phyloP scores from a whole-genome alignment of 768 basidiomycete species.

The Rhizopogon roseolus region DNA sequence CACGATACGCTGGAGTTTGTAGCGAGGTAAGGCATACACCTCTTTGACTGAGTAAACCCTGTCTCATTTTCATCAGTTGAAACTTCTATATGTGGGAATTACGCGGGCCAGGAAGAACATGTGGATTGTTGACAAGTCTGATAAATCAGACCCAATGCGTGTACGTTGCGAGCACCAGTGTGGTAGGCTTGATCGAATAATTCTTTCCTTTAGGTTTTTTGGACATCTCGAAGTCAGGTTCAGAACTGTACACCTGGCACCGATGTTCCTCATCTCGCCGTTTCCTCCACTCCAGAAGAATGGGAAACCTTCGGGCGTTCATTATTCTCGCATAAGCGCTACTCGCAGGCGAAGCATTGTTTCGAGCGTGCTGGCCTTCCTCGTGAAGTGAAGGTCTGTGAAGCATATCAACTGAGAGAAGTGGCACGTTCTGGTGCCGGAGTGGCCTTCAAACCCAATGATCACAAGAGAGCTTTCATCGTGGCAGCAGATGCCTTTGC shows the following conservation, averaged over 20 bases:
- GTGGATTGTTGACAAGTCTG: constrained; percentile 64
- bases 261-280: constrained; percentile 50
- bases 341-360: constrained; percentile 50
- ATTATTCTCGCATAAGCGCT: constrained; percentile 32
- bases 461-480: constrained; percentile 32
- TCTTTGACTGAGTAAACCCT: background rate
- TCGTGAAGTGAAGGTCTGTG: constrained; percentile 40
- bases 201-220: constrained; percentile 38
- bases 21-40: constrained; percentile 39
- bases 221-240: constrained; percentile 42
- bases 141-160: constrained; percentile 51
- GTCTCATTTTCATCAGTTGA: constrained; percentile 38
- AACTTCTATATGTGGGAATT: constrained; percentile 65
- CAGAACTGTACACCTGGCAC: constrained; percentile 43
- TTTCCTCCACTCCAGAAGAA: constrained; percentile 44
- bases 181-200: background rate
- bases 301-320: constrained; percentile 37
- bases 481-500: constrained; percentile 48
- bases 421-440: constrained; percentile 34
- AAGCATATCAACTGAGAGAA: constrained; percentile 52
- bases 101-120: constrained; percentile 66
- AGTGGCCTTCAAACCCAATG: constrained; percentile 14
- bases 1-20: constrained; percentile 51
- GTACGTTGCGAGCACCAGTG: constrained; percentile 27
- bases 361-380: constrained; percentile 42